Conservation (phyloP, 805 yeast genomes). For the Teunomyces gatunensis region DNA sequence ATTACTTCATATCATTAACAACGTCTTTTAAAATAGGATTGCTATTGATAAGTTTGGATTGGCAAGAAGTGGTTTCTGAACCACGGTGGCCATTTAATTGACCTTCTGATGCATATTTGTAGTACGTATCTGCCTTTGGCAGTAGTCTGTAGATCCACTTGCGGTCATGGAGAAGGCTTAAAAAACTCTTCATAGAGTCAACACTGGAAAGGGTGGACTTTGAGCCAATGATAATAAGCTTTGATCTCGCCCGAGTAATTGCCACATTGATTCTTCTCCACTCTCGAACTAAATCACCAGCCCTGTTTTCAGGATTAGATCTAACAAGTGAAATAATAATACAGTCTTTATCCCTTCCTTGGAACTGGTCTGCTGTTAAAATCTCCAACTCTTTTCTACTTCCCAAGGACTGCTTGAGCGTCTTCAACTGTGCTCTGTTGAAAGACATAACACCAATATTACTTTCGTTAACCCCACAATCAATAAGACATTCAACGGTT, state of each 20-base stretch:
- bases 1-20: constrained; percentile 24
- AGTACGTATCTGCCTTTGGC: constrained; percentile 35
- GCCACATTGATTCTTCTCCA: constrained; percentile 95
- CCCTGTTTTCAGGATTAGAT: constrained; percentile 60
- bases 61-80: not conserved
- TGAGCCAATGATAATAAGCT: constrained; percentile 83
- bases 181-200: constrained; percentile 55
- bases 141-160: constrained; percentile 68
- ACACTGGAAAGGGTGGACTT: constrained; percentile 54
- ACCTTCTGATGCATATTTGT: constrained; percentile 21
- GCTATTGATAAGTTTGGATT: constrained; percentile 15
- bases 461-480: constrained; percentile 56
- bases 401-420: constrained; percentile 33
- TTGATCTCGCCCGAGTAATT: constrained; percentile 83
- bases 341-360: constrained; percentile 94
- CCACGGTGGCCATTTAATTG: not conserved
- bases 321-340: constrained; percentile 86
- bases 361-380: constrained; percentile 92
- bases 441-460: constrained; percentile 86
- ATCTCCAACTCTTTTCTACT: constrained; percentile 56
- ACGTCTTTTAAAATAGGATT: constrained; percentile 28
- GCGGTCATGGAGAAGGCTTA: constrained; percentile 52
- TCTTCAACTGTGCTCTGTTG: constrained; percentile 68
- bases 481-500: constrained; percentile 55
- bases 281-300: constrained; percentile 80